Evolutionary conservation across 2,329 filamentous ascomycete species (phyloP), one percentile per base, ranked within the genome.

Genomic region (Colletotrichum sp.): DNA sequence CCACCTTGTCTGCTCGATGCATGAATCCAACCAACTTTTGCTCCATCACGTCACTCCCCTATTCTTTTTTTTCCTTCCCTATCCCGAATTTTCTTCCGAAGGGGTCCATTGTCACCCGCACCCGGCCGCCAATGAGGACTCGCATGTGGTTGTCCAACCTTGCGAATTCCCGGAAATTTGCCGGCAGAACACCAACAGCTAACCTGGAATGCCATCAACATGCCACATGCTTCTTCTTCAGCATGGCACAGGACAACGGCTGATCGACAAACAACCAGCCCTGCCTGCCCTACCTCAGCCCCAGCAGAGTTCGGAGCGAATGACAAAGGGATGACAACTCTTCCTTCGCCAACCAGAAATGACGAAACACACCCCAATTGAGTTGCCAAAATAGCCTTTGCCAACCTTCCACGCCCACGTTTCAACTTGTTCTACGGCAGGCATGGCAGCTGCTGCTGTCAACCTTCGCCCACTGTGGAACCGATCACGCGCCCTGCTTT

Each of bases 261-360:
- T 60, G 30, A 52, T 55, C 22, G 22, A 63, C 30, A 34, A 28
- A 22, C 68, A 27, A 15, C 12, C 61, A 48, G 34, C 67, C 55
- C 67, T 44, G 32, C 55, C 15, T 19, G 30, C 64, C 30, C 55
- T n/a, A 8, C 12, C 30, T 39, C 12, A 44, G 32, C 30, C 55
- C 19, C 32, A 30, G 36, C 28, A 71, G 30, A 55, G 68, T 67
- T 71, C 36, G 25, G 28, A 25, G 9, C 52, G 36, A 55, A 61
- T 71, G 68, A 61, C 48, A 60, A 71, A 66, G 52, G 71, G 22
- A 74, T 71, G 68, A 67, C 68, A 61, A 74, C n/a, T 71, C 32
- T 1, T 12, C 28, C 15, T 55, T 28, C 22, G 11, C 27, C 52
- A 11, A 61, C 22, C 72, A 19, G 6, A 28, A 27, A 63, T 32